A percentile compares a stretch with the other conserved stretches of the same genome.
These are phyloP conservation scores for Rubroboletus satanas DNA, from an alignment of 768 basidiomycete species.

Conservation along the genomic window DNA sequence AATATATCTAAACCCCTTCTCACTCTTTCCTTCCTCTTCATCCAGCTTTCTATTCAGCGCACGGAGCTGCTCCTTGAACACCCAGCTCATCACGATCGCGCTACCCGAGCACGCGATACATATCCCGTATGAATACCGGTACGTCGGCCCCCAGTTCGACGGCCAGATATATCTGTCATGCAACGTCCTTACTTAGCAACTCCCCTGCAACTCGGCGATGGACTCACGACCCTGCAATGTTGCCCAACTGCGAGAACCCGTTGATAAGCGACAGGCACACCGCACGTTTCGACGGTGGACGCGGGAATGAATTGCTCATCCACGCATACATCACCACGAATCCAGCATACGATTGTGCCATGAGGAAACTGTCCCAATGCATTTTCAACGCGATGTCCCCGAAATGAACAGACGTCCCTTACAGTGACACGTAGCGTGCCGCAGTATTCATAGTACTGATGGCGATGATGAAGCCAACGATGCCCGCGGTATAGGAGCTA, in stretches of 20 bases:
- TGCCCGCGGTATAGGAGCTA: constrained; percentile 48
- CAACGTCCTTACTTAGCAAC: background rate
- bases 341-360: constrained; percentile 70
- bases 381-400: constrained; percentile 5
- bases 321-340: constrained; percentile 60
- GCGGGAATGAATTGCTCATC: constrained; percentile 60
- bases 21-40: constrained; percentile 29
- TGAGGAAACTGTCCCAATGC: constrained; percentile 52
- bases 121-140: constrained; percentile 69
- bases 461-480: constrained; percentile 66
- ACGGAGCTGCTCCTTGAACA: constrained; percentile 43
- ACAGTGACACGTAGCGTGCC: constrained; percentile 65
- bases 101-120: constrained; percentile 57
- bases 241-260: constrained; percentile 78
- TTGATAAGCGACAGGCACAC: constrained; percentile 81
- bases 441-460: constrained; percentile 60
- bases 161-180: constrained; percentile 61
- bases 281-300: constrained; percentile 80
- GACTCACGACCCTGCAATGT: constrained; percentile 76
- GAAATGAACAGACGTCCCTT: constrained; percentile 20
- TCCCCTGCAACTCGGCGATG: background rate
- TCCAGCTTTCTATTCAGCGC: constrained; percentile 40
- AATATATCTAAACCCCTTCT: constrained; percentile 46
- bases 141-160: constrained; percentile 63
- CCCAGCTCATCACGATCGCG: constrained; percentile 48